Base-by-base conservation (phyloP, 306 rosid species). In the Rosa chinensis region DNA sequence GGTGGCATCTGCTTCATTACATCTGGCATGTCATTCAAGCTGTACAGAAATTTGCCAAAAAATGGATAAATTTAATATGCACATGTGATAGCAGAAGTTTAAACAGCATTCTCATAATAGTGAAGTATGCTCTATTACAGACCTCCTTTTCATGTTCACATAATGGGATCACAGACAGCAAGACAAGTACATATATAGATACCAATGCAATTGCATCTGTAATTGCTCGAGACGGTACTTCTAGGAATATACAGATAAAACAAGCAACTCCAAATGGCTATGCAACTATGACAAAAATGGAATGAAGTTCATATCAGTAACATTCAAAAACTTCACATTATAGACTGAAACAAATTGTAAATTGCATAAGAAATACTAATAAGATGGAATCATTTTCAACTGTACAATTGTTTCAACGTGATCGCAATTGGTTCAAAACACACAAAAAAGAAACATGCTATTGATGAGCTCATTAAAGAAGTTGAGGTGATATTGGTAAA, bases 1-100 rank as follows among this genome's bases (percentile, higher is more conserved):
- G 97, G 94, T 2, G 97, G 97, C 99, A 93, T 93, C 85, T 95
- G 96, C 92, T 95, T 95, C 99, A 95, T 93, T 78, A 91, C 93
- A 53, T 90, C 96, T 2, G 99, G 97, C 44, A 78, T 78, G 85
- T 95, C 97, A 37, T 80, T 87, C 82, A 90, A 80, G 61, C 98
- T 93, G 89, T 42, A 66, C 17, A 76, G 63, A 68, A 40, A 43
- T 39, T 72, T 32, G 47, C 43, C 9, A 11, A 28, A 6, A 20
- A 32, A 16, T 32, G 23, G 6, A 48, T 1, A 32, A 32, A 18
- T 50, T 17, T 13, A 6, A 67, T 11, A 21, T 8, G 40, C 6
- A 47, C 17, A 50, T 49, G 43, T 40, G 32, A 62, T 40, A 25
- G 21, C 10, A 44, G 25, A 75, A 23, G 25, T n/a, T 35, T 23